Conservation (phyloP, 352 stramenopile species). For the Saprolegnia diclina region DNA sequence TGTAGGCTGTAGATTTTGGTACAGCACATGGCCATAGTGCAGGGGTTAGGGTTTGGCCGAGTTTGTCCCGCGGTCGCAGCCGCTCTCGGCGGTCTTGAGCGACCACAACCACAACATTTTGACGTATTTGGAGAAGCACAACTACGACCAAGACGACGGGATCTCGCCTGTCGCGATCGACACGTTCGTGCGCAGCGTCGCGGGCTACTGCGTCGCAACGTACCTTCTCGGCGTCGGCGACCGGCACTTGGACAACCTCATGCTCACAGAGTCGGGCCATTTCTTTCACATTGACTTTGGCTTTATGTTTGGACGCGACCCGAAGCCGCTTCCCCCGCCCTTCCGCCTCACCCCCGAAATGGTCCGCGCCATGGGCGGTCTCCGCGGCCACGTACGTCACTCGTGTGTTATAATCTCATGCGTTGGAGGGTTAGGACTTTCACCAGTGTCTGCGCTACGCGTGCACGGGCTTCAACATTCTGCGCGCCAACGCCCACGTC, state of each 20-base stretch:
- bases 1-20: background rate
- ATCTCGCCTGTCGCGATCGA: constrained; percentile 1
- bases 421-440: constrained; percentile 18
- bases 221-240: constrained; percentile 57
- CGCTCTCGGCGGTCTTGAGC: background rate
- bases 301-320: constrained; percentile 40
- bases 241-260: constrained; percentile 58
- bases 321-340: constrained; percentile 34
- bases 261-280: constrained; percentile 33
- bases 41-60: constrained; percentile 2
- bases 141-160: background rate
- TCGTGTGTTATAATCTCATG: no score
- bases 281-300: constrained; percentile 48
- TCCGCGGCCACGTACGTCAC: background rate
- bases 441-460: constrained; percentile 27
- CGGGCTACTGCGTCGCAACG: constrained; percentile 41
- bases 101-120: constrained; percentile 17
- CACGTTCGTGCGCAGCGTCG: constrained; percentile 30
- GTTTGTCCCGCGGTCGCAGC: background rate
- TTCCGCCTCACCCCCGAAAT: constrained; percentile 33
- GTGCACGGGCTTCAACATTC: constrained; percentile 29
- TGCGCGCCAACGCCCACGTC: constrained; percentile 4
- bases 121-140: background rate
- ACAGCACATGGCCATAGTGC: background rate
- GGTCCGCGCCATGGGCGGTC: constrained; percentile 10